A percentile compares a stretch with the other conserved stretches of the same genome.
phyloP scores from a whole-genome alignment of 73 alveolate genomes.

The Paramecium primaurelia region DNA sequence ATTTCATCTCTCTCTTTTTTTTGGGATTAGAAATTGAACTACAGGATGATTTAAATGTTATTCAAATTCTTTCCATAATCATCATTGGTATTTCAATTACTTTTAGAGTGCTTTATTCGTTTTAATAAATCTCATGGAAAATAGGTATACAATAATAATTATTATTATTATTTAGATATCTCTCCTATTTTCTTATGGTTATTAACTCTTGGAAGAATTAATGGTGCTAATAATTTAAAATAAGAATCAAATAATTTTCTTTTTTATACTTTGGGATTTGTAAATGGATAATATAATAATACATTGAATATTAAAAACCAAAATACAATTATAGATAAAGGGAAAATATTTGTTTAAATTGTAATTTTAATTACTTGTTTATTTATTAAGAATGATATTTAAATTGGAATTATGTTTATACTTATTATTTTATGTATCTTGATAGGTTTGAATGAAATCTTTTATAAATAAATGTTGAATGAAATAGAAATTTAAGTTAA shows the following conservation, averaged over 20 bases:
- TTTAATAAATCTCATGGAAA: not conserved
- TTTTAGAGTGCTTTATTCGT: not conserved
- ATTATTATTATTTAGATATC: not conserved
- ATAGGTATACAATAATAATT: not conserved
- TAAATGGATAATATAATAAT: not conserved
- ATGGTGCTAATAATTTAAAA: not conserved
- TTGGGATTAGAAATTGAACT: not conserved
- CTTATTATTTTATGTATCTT: not conserved
- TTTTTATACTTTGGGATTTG: not conserved
- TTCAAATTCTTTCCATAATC: not conserved
- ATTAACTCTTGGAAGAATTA: not conserved
- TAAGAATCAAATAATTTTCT: not conserved
- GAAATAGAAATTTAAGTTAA: not conserved
- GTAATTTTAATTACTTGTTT: not conserved
- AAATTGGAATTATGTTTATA: not conserved
- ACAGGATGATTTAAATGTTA: not conserved
- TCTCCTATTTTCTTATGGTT: not conserved
- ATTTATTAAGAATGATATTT: not conserved
- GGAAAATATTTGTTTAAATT: not conserved
- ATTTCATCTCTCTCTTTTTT: not conserved
- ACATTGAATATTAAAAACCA: not conserved
- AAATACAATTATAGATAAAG: not conserved
- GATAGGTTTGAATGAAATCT: not conserved
- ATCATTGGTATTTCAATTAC: not conserved
- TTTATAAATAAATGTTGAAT: not conserved